These are phyloP conservation scores for Linum trigynum DNA, from an alignment of 345 rosid genomes.

Conservation along the genomic window DNA sequence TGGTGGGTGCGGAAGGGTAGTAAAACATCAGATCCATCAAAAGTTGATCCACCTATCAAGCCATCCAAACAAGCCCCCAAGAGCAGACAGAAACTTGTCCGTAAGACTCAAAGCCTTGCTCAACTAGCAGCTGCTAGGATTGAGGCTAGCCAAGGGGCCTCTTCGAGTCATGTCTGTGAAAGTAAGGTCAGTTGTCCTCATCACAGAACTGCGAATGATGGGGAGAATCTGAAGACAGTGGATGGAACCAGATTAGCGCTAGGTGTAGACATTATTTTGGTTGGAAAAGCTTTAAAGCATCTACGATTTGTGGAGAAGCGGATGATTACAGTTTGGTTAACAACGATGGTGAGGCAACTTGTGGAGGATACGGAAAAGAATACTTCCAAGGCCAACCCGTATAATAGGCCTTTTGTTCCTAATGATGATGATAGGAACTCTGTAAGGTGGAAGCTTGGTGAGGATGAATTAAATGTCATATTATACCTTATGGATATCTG, in stretches of 20 bases:
- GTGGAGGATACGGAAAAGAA: conserved; percentile 35
- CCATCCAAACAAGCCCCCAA: conserved; percentile 60
- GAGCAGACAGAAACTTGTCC: conserved; percentile 80
- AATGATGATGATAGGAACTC: conserved; percentile 6
- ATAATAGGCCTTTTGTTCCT: conserved; percentile 40
- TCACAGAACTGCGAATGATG: conserved; percentile 29
- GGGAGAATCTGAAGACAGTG: background rate
- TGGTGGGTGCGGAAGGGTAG: conserved; percentile 91
- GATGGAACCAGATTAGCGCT: conserved; percentile 25
- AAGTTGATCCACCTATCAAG: conserved; percentile 59
- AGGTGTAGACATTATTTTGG: conserved; percentile 12
- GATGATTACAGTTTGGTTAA: conserved; percentile 2
- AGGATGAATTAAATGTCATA: background rate
- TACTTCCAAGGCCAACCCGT: conserved; percentile 49
- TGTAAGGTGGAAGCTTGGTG: conserved; percentile 3
- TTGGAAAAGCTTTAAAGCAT: conserved; percentile 3
- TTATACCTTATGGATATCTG: conserved; percentile 5
- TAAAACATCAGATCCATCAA: conserved; percentile 45
- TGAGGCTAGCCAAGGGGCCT: conserved; percentile 96
- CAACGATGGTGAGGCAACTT: background rate
- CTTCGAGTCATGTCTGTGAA: conserved; percentile 88
- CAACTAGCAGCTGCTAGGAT: conserved; percentile 89
- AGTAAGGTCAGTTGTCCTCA: conserved; percentile 61
- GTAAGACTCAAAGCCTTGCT: conserved; percentile 82
- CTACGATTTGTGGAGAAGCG: conserved; percentile 3